Evolutionary conservation across 148 eudicot genomes (phyloP).

Genomic region (Arbutus unedo): DNA sequence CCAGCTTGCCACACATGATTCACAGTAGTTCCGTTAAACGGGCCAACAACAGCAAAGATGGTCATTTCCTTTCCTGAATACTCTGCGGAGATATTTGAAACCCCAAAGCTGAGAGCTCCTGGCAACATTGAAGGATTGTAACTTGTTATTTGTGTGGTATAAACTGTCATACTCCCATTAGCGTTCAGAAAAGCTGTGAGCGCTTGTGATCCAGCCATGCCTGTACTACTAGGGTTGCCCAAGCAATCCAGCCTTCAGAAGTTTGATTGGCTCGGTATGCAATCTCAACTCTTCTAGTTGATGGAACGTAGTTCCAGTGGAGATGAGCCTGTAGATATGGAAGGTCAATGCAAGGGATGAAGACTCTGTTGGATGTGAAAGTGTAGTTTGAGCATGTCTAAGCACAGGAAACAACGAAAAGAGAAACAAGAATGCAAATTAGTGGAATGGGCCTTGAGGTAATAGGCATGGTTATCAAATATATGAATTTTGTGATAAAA

Average conservation of each 20-base stretch:
- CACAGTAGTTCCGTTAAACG: conserved; percentile 33
- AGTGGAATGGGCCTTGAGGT: conserved; percentile 18
- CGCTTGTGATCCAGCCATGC: conserved; percentile 65
- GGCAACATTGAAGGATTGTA: conserved; percentile 43
- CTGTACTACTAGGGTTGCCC: conserved; percentile 45
- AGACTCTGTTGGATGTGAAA: conserved; percentile 27
- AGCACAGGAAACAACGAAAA: conserved; percentile 26
- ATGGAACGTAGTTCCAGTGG: conserved; percentile 45
- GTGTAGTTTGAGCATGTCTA: conserved; percentile 38
- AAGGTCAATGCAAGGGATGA: conserved; percentile 40
- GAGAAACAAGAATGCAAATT: conserved; percentile 16
- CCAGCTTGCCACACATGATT: conserved; percentile 61
- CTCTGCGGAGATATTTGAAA: conserved; percentile 48
- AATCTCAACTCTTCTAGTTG: conserved; percentile 27
- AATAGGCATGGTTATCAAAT: conserved; percentile 21
- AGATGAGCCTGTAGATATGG: conserved; percentile 40
- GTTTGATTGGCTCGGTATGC: conserved; percentile 49
- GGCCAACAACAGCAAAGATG: conserved; percentile 46
- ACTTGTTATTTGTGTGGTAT: conserved; percentile 38
- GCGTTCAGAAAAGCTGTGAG: conserved; percentile 45
- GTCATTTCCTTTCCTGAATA: conserved; percentile 42
- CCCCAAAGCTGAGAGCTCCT: conserved; percentile 38
- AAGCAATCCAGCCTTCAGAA: conserved; percentile 52
- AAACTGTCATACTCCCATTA: conserved; percentile 36
- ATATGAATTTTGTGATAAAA: background rate